Base-by-base conservation (phyloP, 1,139 yeast genomes). In the Hemisphaericaspora xylanilytica region DNA sequence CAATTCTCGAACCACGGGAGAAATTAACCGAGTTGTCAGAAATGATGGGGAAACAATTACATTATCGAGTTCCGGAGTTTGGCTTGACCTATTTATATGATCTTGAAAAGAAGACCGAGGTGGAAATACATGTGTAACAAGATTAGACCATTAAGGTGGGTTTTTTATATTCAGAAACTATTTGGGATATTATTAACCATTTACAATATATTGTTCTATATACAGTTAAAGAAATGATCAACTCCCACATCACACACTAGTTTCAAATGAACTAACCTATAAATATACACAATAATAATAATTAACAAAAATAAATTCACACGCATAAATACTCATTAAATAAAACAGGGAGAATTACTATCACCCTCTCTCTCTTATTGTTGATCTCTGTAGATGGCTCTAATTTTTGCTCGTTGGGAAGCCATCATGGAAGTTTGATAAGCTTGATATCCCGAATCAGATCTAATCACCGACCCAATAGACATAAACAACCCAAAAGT, bases 401-500 rank as follows among this genome's bases (percentile, higher is more conserved):
- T 62, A 51, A 66, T 54, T 41, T 55, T 61, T 22, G 65, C 63
- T 48, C 63, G 60, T 48, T 70, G 75, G 16, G 63, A 50, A 16
- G 55, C 50, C 49, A 69, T 54, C 67, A 70, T 57, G 15, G 67
- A 57, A 46, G 59, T 55, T 47, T 70, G 67, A 46, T 66, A 63
- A 4, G 71, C 70, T 45, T 63, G 70, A 49, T 58, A 68, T 12
- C 82, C 63, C 3, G 72, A 48, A 42, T 71, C 97, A 33, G 95
- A 85, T 69, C 97, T 81, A 50, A 90, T 90, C 22, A 90, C 94
- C 11, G 94, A 83, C 28, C 97, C 96, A 53, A 89, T 84, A 33
- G 95, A 85, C 97, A 92, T 90, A 61, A 92, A 89, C 56, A 90
- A 76, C 20, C 96, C 96, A 63, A 94, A 92, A 11, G 97, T 92